Evolutionary conservation across 2,329 filamentous ascomycete species (phyloP).

Genomic region (Colletotrichum chlorophyti): DNA sequence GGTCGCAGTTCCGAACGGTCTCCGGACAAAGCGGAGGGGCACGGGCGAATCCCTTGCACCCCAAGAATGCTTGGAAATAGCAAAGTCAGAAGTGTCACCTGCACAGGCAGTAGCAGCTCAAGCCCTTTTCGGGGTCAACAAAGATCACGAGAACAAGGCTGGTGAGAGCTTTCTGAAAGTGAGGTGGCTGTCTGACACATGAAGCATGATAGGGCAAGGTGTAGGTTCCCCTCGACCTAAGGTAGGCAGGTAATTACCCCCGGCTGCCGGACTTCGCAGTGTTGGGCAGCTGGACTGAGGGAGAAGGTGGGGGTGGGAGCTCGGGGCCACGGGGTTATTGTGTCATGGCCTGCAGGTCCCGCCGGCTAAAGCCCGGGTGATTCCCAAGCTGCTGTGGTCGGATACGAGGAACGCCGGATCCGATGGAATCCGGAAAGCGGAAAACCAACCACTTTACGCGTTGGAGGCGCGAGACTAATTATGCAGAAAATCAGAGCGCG

Average conservation of each 20-base stretch:
- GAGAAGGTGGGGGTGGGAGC: constrained; percentile 7
- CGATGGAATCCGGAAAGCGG: neutral
- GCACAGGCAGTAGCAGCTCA: neutral
- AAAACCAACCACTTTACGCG: constrained; percentile 25
- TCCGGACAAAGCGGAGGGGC: constrained; percentile 9
- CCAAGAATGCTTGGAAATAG: neutral
- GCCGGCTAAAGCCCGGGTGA: constrained; percentile 19
- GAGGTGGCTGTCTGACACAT: constrained; percentile 2
- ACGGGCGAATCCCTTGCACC: neutral
- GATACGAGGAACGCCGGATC: neutral
- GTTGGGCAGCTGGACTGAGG: neutral
- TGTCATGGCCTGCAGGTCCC: constrained; percentile 11
- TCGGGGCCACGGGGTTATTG: neutral
- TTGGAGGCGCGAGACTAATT: too few species aligned
- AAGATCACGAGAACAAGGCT: constrained; percentile 9
- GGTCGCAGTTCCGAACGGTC: neutral
- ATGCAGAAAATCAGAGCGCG: too few species aligned
- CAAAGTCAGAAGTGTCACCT: neutral
- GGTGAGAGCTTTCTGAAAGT: neutral
- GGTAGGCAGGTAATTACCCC: neutral
- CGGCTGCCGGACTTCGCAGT: neutral
- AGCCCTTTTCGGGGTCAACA: neutral
- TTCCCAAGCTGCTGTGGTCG: too few species aligned
- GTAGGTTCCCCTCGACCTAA: neutral
- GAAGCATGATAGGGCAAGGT: constrained; percentile 1